These are phyloP conservation scores for Cryptococcus sp. DNA, from an alignment of 1,284 basidiomycete genomes.

Conservation along the genomic window DNA sequence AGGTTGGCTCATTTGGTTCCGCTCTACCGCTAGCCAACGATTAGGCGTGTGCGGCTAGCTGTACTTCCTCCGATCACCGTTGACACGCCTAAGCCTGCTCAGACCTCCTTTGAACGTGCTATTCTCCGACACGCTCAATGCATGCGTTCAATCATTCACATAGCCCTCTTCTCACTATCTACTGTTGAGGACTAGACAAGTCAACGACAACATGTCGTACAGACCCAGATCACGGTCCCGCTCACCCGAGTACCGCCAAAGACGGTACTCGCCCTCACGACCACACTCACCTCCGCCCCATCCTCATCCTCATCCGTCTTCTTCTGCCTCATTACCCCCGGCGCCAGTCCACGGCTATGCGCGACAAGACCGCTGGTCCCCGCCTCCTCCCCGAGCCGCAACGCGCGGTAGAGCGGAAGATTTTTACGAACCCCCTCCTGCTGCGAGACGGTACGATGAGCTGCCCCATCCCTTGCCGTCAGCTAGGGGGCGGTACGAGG, in stretches of 20 bases:
- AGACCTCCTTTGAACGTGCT: background rate
- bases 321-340: background rate
- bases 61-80: background rate
- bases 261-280: slow-evolving; percentile 37
- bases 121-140: slow-evolving; percentile 2
- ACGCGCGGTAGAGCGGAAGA: background rate
- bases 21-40: too few species aligned
- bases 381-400: slow-evolving; percentile 14
- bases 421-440: background rate
- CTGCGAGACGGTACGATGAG: slow-evolving; percentile 19
- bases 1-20: background rate
- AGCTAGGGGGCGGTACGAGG: background rate
- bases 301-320: too few species aligned
- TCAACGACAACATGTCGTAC: slow-evolving; percentile 15
- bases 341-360: background rate
- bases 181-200: too few species aligned
- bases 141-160: background rate
- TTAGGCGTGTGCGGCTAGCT: too few species aligned
- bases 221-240: slow-evolving; percentile 18
- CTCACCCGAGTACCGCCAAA: slow-evolving; percentile 21
- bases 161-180: too few species aligned
- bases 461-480: slow-evolving; percentile 2
- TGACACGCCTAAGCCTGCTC: too few species aligned
- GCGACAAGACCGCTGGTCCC: slow-evolving; percentile 12
- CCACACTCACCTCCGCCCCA: slow-evolving; percentile 17